Conservation (phyloP, 768 basidiomycete genomes). For the Trametes meyenii region DNA sequence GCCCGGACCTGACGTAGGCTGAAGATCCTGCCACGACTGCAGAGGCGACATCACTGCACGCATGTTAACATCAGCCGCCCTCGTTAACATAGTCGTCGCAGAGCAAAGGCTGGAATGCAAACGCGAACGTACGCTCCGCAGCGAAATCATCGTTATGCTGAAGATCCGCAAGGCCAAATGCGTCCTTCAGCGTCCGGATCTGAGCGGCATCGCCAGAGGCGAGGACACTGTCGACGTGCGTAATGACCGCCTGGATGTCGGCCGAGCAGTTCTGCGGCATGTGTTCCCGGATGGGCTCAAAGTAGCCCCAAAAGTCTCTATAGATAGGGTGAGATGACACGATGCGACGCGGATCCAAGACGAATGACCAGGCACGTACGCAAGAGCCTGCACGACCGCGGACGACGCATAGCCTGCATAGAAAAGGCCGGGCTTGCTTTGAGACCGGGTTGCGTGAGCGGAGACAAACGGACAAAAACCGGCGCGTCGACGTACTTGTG, state of each 20-base stretch:
- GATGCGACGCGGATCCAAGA: neutral
- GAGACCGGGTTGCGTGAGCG: neutral
- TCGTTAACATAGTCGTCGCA: neutral
- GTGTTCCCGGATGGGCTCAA: slow-evolving; percentile 65
- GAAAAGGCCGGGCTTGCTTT: slow-evolving; percentile 57
- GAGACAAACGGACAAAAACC: neutral
- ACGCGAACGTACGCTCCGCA: slow-evolving; percentile 45
- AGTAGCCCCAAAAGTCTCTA: slow-evolving; percentile 62
- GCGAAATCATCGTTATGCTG: slow-evolving; percentile 69
- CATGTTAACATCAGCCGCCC: neutral
- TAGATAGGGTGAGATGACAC: neutral
- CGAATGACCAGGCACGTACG: neutral
- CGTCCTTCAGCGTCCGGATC: slow-evolving; percentile 56
- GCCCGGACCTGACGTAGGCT: neutral
- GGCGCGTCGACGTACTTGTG: slow-evolving; percentile 49
- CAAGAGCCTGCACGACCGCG: slow-evolving; percentile 38
- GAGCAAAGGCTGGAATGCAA: neutral
- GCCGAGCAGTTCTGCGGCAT: slow-evolving; percentile 77
- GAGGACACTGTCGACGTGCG: slow-evolving; percentile 61
- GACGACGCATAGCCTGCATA: slow-evolving; percentile 63
- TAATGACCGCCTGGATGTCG: slow-evolving; percentile 64
- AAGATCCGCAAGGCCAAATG: slow-evolving; percentile 58
- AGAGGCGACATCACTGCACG: slow-evolving; percentile 42
- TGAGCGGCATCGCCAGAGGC: slow-evolving; percentile 43
- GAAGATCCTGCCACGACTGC: slow-evolving; percentile 62